Evolutionary conservation across 306 rosid species (phyloP), one percentile per base, ranked within the genome.

Genomic region (Mimosa bimucronata): DNA sequence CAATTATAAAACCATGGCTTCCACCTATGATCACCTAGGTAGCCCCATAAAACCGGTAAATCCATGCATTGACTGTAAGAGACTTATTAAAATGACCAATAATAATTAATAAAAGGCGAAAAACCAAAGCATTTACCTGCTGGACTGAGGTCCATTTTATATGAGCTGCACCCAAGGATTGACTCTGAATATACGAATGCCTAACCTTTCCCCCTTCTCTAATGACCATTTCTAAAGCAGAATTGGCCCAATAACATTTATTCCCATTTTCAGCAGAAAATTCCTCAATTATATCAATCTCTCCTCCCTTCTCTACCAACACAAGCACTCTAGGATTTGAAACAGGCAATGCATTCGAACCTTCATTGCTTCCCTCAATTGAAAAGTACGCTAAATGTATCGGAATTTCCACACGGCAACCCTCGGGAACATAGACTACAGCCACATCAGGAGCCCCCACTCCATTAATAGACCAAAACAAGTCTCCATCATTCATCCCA

Each of bases 381-480:
- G 98, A 81, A 21, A 85, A 62, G 76, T 92, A 95, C 38, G 80
- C 82, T 45, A 95, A 72, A 83, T 87, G 90, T 46, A 95, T 79
- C 3, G 96, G 99, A 25, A 1, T 83, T 73, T 91, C 85, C 3
- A 95, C 89, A 40, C 71, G 83, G 77, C 93, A 91, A 10, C 90
- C 94, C 3, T 83, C 81, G 0, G 99, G 98, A 2, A 95, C 98
- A 83, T 93, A 90, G 12, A 95, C 84, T 68, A 95, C 88, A 0
- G 91, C 88, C 77, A 93, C 60, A 82, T 95, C 98, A 31, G 99
- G 96, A 10, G 98, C 94, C 26, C 90, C 99, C 7, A 95, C 64
- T 7, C 99, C 99, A 66, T 95, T 95, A 79, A 95, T 90, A 19
- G 97, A 89, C 98, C 96, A 93, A 82, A 95, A 95, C 86, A 95